phyloP scores from a whole-genome alignment of 257 asterid genomes.

The Coffea eugenioides region DNA sequence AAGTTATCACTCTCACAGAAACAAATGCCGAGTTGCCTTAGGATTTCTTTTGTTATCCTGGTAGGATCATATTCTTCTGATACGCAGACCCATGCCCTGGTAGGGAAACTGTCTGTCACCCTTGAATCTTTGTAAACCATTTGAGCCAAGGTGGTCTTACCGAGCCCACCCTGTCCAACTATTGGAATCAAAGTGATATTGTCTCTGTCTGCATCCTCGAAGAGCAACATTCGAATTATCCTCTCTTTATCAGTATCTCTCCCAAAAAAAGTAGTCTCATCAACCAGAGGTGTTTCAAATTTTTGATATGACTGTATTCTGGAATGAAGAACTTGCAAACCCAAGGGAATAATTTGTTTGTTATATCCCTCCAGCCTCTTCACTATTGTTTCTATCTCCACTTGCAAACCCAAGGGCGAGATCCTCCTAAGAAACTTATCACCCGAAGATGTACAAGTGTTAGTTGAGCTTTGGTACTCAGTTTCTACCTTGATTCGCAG shows the following conservation, averaged over 20 bases:
- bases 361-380: constrained; percentile 3
- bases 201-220: background rate
- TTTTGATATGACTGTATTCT: background rate
- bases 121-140: constrained; percentile 38
- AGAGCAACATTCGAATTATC: constrained; percentile 5
- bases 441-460: too few relatives aligned
- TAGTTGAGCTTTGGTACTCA: background rate
- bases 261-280: constrained; percentile 2
- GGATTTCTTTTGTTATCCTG: constrained; percentile 38
- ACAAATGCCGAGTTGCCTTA: constrained; percentile 23
- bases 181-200: constrained; percentile 5
- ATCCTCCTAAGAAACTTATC: background rate
- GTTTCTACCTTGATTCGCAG: constrained; percentile 9
- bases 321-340: background rate
- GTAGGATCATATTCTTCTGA: constrained; percentile 44
- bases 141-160: constrained; percentile 38
- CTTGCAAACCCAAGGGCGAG: too few relatives aligned
- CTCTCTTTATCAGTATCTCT: constrained; percentile 13
- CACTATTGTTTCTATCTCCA: constrained; percentile 12
- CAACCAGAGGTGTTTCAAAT: constrained; percentile 22
- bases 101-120: constrained; percentile 31
- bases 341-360: background rate
- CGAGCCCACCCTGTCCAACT: constrained; percentile 24
- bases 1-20: constrained; percentile 33
- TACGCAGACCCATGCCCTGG: constrained; percentile 54